Base-by-base conservation (phyloP, 257 asterid species). In the Asclepias syriaca region DNA sequence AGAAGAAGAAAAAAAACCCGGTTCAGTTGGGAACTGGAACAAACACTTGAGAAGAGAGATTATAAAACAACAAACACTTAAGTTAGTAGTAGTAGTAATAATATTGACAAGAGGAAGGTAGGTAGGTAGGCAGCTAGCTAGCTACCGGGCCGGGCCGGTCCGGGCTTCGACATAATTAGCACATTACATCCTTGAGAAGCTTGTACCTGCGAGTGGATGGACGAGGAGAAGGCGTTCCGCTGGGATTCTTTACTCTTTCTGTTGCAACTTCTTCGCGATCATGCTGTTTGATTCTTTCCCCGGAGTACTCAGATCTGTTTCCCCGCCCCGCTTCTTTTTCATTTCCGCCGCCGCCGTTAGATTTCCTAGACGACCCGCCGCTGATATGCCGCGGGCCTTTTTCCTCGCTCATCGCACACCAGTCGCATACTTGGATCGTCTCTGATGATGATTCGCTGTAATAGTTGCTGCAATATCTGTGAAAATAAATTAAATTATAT, bases 121-220 rank as follows among this genome's bases (percentile, higher is more conserved):
- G 27, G 27, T 24, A 24, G 27, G 27, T 24, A 24, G 27, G 27
- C 0, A 24, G 27, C 27, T 24, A 24, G 65, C 66, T 43, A 43
- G 39, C 5, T 34, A 34, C 48, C 6, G 48, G 48, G 18, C 8
- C 29, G 39, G 39, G 39, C 48, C 1, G 48, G 48, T 11, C 48
- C 0, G 11, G 48, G 18, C 8, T 48, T 65, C 83, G 81, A 84
- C 40, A 13, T 50, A 50, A 45, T 76, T 70, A 76, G 78, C 98
- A 91, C 97, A 93, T 91, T 12, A 92, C 98, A 81, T 92, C 98
- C 87, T 92, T 92, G 83, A 92, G 97, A 83, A 92, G 96, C 95
- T 92, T 92, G 85, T 92, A 92, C 89, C 97, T 83, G 58, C 97
- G 88, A n/a, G 96, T 80, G 63, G 92, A 21, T 73, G 94, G 73